Base-by-base conservation (phyloP, 1,284 basidiomycete genomes). In the Naganishia liquefaciens region DNA sequence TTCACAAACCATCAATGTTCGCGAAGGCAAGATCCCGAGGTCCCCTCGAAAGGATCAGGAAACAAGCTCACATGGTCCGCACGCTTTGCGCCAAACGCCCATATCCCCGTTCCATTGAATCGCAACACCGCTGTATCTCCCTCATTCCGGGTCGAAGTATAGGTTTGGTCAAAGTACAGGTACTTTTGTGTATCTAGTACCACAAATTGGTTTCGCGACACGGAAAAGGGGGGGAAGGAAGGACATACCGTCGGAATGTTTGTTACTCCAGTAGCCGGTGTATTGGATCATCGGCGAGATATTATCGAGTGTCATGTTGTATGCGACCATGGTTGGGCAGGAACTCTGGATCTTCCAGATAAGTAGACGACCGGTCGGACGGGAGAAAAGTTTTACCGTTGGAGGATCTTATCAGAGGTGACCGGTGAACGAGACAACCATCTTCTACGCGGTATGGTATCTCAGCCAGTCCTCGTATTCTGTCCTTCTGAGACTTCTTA, bases 261-360 rank as follows among this genome's bases (percentile, higher is more conserved):
- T 40, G 28, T 37, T 17, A 17, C 27, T 19, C 57, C 57, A 60
- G 23, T 30, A 27, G 15, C 46, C 46, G 21, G 57, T 39, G 47
- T 60, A 60, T 33, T 49, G 25, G 33, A 60, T 49, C 21, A 60
- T 21, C 11, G 57, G 57, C 11, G 57, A 60, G 46, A 46, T 60
- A 60, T 60, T 46, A 17, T 60, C 44, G 27, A 60, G 23, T 10
- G 57, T 60, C 7, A 60, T 37, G 46, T 50, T 60, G 57, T 60
- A 60, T 13, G 57, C 57, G 21, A 60, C 57, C 57, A 60, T 60
- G 46, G 5, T 27, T 10, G 5, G 1, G n/a, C 25, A n/a, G n/a
- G n/a, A n/a, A n/a, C n/a, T n/a, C n/a, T n/a, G n/a, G n/a, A n/a
- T n/a, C n/a, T n/a, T n/a, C 33, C 33, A 37, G 33, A 13, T 37